These are phyloP conservation scores for Rhododendron henanense DNA, from an alignment of 148 eudicot species.

Conservation along the genomic window DNA sequence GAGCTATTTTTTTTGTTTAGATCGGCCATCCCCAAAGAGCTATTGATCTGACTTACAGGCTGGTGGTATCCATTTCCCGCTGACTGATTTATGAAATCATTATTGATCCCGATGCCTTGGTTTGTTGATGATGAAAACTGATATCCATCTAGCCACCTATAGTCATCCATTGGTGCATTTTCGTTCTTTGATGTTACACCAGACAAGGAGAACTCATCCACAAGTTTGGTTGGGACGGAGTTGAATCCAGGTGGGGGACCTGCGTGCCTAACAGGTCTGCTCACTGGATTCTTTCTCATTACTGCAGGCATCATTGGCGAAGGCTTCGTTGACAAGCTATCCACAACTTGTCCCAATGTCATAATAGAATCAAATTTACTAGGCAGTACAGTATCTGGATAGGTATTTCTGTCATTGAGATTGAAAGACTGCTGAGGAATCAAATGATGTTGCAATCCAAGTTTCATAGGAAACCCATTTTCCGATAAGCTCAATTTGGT, in stretches of 20 bases:
- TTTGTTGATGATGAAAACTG: constrained; percentile 41
- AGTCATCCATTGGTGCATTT: constrained; percentile 61
- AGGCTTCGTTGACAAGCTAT: constrained; percentile 26
- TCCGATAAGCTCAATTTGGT: constrained; percentile 45
- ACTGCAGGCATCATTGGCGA: constrained; percentile 33
- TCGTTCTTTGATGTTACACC: constrained; percentile 35
- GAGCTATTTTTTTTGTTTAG: constrained; percentile 17
- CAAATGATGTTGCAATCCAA: constrained; percentile 29
- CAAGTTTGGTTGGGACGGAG: constrained; percentile 39
- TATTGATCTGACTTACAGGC: constrained; percentile 40
- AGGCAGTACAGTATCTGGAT: constrained; percentile 34
- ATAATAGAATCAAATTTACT: constrained; percentile 35
- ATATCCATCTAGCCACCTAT: constrained; percentile 96
- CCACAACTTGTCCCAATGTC: constrained; percentile 33
- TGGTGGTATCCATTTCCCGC: constrained; percentile 23
- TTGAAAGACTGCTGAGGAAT: constrained; percentile 41
- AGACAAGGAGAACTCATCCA: constrained; percentile 28
- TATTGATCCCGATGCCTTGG: constrained; percentile 37
- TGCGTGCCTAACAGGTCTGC: constrained; percentile 73
- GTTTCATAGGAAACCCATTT: constrained; percentile 42
- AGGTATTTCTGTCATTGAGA: constrained; percentile 23
- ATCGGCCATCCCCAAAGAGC: constrained; percentile 32
- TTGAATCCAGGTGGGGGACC: constrained; percentile 97
- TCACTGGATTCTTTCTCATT: constrained; percentile 65
- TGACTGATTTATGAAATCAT: constrained; percentile 30